Evolutionary conservation across 345 rosid genomes (phyloP).

Genomic region (Lepidium sativum): DNA sequence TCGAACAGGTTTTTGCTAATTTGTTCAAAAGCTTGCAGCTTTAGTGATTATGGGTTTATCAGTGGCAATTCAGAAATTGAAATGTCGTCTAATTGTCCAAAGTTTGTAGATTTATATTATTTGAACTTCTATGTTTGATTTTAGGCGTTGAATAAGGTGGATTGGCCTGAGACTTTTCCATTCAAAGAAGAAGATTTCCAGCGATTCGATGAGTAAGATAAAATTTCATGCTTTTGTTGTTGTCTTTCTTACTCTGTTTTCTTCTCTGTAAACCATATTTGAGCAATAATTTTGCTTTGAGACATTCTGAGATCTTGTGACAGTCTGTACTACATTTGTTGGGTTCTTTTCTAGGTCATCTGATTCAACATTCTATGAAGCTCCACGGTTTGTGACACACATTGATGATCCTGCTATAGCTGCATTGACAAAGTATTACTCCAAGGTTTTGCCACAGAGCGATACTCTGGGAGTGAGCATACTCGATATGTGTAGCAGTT

Average conservation of each 20-base stretch:
- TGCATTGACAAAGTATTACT: constrained; percentile 73
- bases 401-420: constrained; percentile 89
- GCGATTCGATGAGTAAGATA: constrained; percentile 71
- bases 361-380: constrained; percentile 67
- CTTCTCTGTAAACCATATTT: neutral
- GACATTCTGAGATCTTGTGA: neutral
- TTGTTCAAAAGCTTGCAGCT: neutral
- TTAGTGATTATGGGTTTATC: neutral
- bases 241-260: constrained; percentile 10
- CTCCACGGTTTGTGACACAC: constrained; percentile 84
- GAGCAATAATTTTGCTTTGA: neutral
- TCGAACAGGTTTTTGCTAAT: constrained; percentile 54
- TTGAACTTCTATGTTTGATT: neutral
- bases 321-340: neutral
- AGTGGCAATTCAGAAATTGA: neutral
- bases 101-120: neutral
- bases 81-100: neutral
- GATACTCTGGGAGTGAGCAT: constrained; percentile 69
- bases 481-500: constrained; percentile 93
- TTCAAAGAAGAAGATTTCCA: constrained; percentile 86
- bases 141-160: constrained; percentile 64
- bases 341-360: constrained; percentile 42
- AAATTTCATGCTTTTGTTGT: neutral
- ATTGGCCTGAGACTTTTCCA: constrained; percentile 85
- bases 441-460: constrained; percentile 71